Evolutionary conservation across 2,329 filamentous ascomycete species (phyloP).

Genomic region (Xylaria sp.): DNA sequence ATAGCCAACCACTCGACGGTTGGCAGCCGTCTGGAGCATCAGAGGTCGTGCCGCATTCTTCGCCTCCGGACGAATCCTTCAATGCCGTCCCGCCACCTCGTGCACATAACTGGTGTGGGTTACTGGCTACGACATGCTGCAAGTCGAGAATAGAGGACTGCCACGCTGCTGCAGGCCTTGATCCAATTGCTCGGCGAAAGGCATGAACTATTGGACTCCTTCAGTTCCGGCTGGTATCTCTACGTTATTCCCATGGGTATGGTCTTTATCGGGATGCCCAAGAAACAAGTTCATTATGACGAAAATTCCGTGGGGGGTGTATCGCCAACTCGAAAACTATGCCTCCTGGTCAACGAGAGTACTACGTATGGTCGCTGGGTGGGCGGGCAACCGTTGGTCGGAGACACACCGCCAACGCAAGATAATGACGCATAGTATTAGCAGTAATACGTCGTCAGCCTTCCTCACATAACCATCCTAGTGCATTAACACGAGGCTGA

Average conservation of each 20-base stretch:
- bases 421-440: slow-evolving; percentile 19
- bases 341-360: slow-evolving; percentile 2
- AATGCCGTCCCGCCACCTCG: background rate
- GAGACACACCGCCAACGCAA: slow-evolving; percentile 13
- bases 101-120: background rate
- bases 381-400: slow-evolving; percentile 2
- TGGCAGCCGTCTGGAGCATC: slow-evolving; percentile 3
- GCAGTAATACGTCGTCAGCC: slow-evolving; percentile 16
- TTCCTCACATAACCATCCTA: slow-evolving; percentile 7
- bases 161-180: background rate
- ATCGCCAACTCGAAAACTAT: background rate
- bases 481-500: slow-evolving; percentile 27
- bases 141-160: slow-evolving; percentile 2
- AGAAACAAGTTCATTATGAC: background rate
- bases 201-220: background rate
- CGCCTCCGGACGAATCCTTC: slow-evolving; percentile 3
- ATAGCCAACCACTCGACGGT: background rate
- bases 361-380: background rate
- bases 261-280: background rate
- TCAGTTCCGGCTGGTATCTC: background rate
- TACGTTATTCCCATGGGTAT: background rate
- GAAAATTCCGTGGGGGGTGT: background rate
- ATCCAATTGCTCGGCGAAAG: background rate
- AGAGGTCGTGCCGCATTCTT: slow-evolving; percentile 11
- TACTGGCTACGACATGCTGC: slow-evolving; percentile 5